Conservation (phyloP, 768 basidiomycete genomes). For the Mycena amicta region DNA sequence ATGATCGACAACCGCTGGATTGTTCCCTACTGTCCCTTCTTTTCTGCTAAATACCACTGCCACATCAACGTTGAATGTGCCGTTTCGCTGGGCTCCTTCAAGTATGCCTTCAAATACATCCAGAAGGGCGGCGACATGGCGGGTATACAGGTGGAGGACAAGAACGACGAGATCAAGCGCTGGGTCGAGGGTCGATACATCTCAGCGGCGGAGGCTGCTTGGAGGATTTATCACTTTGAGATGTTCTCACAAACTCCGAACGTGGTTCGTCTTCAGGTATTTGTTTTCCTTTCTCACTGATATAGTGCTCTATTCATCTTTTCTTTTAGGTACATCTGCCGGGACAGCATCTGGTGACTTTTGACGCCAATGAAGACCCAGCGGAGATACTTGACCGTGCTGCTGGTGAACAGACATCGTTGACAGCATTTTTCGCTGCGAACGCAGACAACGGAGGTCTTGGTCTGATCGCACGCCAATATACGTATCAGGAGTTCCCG, state of each 20-base stretch:
- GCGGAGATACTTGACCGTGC: slow-evolving; percentile 18
- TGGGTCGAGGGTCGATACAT: slow-evolving; percentile 6
- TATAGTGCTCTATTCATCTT: too few species aligned
- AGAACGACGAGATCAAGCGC: slow-evolving; percentile 34
- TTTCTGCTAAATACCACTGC: slow-evolving; percentile 22
- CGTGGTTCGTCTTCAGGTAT: slow-evolving; percentile 32
- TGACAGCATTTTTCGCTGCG: slow-evolving; percentile 37
- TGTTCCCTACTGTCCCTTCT: slow-evolving; percentile 39
- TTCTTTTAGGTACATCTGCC: slow-evolving; percentile 41
- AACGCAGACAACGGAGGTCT: slow-evolving; percentile 25
- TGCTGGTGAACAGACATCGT: slow-evolving; percentile 18
- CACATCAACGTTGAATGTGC: slow-evolving; percentile 45
- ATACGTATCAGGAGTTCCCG: slow-evolving; percentile 38
- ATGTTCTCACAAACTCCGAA: slow-evolving; percentile 33
- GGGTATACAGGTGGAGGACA: neutral
- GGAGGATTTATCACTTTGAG: slow-evolving; percentile 20
- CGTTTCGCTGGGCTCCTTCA: slow-evolving; percentile 31
- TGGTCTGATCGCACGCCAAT: slow-evolving; percentile 12
- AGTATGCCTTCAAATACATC: neutral
- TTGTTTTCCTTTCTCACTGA: too few species aligned
- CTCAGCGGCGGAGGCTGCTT: neutral
- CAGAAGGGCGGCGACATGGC: neutral
- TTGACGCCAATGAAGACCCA: slow-evolving; percentile 26
- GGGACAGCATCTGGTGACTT: slow-evolving; percentile 35
- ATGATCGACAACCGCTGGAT: slow-evolving; percentile 31